Percentiles rank a stretch among this genome's conserved stretches.
Conservation (phyloP, 805 yeast species). For the Yamadazyma paraphyllophila region DNA sequence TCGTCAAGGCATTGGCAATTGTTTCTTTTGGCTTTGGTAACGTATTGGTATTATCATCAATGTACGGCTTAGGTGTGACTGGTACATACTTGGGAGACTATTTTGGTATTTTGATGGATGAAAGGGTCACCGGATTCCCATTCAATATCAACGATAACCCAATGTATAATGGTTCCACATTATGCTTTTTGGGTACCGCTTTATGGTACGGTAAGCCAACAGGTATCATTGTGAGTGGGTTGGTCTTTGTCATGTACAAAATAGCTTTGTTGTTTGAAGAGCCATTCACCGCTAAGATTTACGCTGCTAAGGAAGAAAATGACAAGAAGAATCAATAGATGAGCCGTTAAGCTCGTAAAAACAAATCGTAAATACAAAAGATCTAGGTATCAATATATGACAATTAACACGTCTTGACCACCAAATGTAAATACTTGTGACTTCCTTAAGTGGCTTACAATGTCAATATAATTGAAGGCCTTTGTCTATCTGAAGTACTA, state of each 20-base stretch:
- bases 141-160: slow-evolving; percentile 90
- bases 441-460: too few species aligned
- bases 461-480: too few species aligned
- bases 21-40: slow-evolving; percentile 67
- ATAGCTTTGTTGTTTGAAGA: slow-evolving; percentile 89
- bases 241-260: slow-evolving; percentile 79
- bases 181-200: slow-evolving; percentile 89
- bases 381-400: not conserved
- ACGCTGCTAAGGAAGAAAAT: slow-evolving; percentile 42
- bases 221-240: slow-evolving; percentile 68
- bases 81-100: slow-evolving; percentile 98
- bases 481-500: too few species aligned
- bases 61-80: slow-evolving; percentile 91
- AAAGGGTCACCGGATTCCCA: slow-evolving; percentile 89
- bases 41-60: slow-evolving; percentile 74
- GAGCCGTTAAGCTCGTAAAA: too few species aligned
- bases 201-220: slow-evolving; percentile 87
- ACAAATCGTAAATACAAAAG: too few species aligned
- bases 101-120: slow-evolving; percentile 91
- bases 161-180: slow-evolving; percentile 91
- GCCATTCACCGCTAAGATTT: slow-evolving; percentile 91
- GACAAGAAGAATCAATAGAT: slow-evolving; percentile 9
- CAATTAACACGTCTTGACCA: too few species aligned
- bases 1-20: slow-evolving; percentile 52
- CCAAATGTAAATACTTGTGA: too few species aligned